phyloP scores from a whole-genome alignment of 2,329 filamentous ascomycete genomes.

The Colletotrichum agaves region DNA sequence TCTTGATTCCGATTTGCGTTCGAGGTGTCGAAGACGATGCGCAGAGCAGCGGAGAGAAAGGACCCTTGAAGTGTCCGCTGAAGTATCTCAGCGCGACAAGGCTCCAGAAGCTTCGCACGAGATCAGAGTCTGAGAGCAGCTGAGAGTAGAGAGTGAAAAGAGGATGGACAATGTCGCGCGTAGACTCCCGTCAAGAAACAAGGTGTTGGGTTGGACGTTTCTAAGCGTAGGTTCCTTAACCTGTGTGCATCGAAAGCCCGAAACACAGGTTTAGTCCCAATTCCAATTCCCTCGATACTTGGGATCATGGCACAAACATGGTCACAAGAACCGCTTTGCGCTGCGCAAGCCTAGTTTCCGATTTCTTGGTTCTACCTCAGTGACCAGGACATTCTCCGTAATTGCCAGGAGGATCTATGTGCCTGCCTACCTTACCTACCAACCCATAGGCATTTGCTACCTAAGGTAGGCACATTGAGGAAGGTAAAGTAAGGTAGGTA shows the following conservation, averaged over 20 bases:
- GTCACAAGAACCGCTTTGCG: slow-evolving; percentile 6
- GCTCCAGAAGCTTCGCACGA: not conserved
- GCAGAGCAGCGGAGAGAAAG: not conserved
- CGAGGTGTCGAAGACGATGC: not conserved
- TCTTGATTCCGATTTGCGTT: not conserved
- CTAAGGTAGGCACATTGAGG: too few relatives aligned
- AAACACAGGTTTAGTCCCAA: not conserved
- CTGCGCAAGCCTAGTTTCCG: slow-evolving; percentile 2
- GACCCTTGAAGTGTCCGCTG: not conserved
- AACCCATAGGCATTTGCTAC: too few relatives aligned
- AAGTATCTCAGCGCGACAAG: not conserved
- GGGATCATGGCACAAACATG: not conserved
- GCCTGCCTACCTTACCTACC: too few relatives aligned
- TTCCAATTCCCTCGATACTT: not conserved
- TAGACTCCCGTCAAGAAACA: not conserved
- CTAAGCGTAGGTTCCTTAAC: not conserved
- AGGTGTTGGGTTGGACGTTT: not conserved
- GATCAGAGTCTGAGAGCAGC: not conserved
- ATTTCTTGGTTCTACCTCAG: too few relatives aligned
- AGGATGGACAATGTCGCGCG: not conserved
- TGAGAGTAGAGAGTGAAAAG: too few relatives aligned
- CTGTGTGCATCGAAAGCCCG: not conserved
- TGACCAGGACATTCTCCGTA: too few relatives aligned
- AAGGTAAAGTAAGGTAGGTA: too few relatives aligned
- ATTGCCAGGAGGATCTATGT: too few relatives aligned